Evolutionary conservation across 2,329 filamentous ascomycete species (phyloP).

Genomic region (Microdochium trichocladiopsis): DNA sequence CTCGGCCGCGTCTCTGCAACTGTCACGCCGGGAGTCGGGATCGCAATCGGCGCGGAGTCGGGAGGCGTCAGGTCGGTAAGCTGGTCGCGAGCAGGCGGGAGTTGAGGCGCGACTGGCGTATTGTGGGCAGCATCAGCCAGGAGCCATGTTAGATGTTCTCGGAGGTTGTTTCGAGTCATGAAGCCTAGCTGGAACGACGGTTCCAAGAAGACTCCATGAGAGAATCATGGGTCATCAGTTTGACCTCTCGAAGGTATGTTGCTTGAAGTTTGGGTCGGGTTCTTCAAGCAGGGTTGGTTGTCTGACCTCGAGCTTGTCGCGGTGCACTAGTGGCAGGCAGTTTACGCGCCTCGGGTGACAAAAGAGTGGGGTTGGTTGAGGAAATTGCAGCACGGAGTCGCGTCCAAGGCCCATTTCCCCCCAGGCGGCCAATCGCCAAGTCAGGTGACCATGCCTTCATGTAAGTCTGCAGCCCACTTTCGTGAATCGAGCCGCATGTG

Average conservation of each 20-base stretch:
- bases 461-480: too few species aligned
- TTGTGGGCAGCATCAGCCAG: conserved; percentile 37
- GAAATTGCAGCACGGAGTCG: background rate
- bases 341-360: too few species aligned
- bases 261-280: background rate
- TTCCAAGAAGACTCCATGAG: conserved; percentile 24
- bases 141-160: conserved; percentile 51
- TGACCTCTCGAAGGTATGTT: conserved; percentile 8
- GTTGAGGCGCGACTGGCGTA: conserved; percentile 29
- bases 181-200: conserved; percentile 32
- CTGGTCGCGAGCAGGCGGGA: conserved; percentile 22
- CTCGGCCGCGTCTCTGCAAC: conserved; percentile 4
- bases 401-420: conserved; percentile 1
- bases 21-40: conserved; percentile 6
- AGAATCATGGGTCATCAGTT: conserved; percentile 1
- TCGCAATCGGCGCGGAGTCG: conserved; percentile 12
- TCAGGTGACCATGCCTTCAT: conserved; percentile 4
- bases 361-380: too few species aligned
- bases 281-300: background rate
- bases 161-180: conserved; percentile 58
- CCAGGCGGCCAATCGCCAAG: conserved; percentile 4
- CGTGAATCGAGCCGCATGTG: too few species aligned
- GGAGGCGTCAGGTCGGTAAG: conserved; percentile 12
- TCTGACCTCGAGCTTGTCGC: too few species aligned
- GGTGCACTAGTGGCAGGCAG: too few species aligned